Evolutionary conservation across 2,329 filamentous ascomycete genomes (phyloP), one percentile per base, ranked within the genome.

Genomic region (Furcasterigmium sp.): DNA sequence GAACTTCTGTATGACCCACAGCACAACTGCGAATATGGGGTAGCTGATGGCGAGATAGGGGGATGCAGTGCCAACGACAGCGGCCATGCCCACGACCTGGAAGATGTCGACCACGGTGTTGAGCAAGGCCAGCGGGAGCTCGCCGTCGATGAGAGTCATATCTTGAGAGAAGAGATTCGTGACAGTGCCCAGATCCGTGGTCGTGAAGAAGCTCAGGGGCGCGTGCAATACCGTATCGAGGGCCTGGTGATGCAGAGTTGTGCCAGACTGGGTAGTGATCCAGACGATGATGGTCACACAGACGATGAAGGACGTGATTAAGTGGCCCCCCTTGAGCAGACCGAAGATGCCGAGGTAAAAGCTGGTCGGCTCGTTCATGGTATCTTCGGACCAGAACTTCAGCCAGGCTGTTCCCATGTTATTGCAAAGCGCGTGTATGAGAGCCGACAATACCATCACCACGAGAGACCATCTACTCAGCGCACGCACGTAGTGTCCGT

Each of bases 1-100:
- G 38, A 76, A 64, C 36, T 67, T 72, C 47, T 79, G 76, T 2
- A 80, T 54, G 3, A 62, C 43, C 42, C 69, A 79, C 1, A 78
- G 51, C 1, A 67, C 46, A 2, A 51, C 55, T 5, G 67, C 46
- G 3, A 76, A 52, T 9, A 71, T 52, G 0, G 73, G 74, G 42
- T 76, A 69, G 2, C 64, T 62, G 29, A 72, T 62, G 1, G 66
- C 63, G 1, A 72, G 60, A 40, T 64, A 71, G 55, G 42, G 66
- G 54, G 21, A 67, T 53, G 36, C 48, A 6, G 48, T 42, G 3
- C 63, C 64, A n/a, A 76, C 67, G 1, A 76, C 56, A 3, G 60
- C 61, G 37, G 67, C 62, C 52, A 72, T 67, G 14, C 62, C 64
- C 11, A 72, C 51, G 18, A 50, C 42, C 19, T 47, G 41, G 20